Evolutionary conservation across 495 filamentous ascomycete genomes (phyloP), one percentile per base, ranked within the genome.

Genomic region (Trichoderma parareesei): DNA sequence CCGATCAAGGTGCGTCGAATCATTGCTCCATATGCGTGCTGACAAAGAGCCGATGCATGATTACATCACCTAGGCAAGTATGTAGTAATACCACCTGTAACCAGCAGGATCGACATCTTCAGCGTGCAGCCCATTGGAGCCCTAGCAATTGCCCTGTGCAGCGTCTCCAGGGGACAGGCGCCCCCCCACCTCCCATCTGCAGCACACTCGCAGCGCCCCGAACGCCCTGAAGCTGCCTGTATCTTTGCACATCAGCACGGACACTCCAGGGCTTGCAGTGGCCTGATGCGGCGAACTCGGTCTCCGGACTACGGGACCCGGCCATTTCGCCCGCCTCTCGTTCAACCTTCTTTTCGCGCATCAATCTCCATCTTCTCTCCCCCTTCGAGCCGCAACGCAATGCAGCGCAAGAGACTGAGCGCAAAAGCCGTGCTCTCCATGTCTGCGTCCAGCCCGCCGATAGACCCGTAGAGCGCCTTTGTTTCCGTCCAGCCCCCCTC

Each of bases 281-380:
- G 53, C 53, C 53, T 57, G 53, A 57, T 27, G 48, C 53, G 53
- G 53, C 53, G 53, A 57, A 57, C 53, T 57, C 53, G 53, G 53
- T 57, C 53, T 57, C 53, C 53, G 53, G 53, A 49, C 46, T 2
- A 49, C 46, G 46, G 27, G 46, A 49, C 46, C 46, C n/a, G 46
- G 46, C n/a, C 46, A n/a, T 49, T 18, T 49, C 46, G 18, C 46
- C 46, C 16, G 18, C 40, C 11, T 11, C 27, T 27, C 27, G 27
- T 48, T 48, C 53, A 38, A 37, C 33, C 27, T 27, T 57, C 53
- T 57, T 35, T 57, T 57, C 53, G 8, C 20, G 53, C 44, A 41
- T 41, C 40, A 2, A 27, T 48, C 44, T 57, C 11, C 53, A 27
- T 27, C 27, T 27, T 27, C 27, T 27, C 27, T 27, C 27, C 27